These are phyloP conservation scores for Gorgonomyces haynaldii DNA, from an alignment of 192 early-diverging fungal genomes.

Conservation along the genomic window DNA sequence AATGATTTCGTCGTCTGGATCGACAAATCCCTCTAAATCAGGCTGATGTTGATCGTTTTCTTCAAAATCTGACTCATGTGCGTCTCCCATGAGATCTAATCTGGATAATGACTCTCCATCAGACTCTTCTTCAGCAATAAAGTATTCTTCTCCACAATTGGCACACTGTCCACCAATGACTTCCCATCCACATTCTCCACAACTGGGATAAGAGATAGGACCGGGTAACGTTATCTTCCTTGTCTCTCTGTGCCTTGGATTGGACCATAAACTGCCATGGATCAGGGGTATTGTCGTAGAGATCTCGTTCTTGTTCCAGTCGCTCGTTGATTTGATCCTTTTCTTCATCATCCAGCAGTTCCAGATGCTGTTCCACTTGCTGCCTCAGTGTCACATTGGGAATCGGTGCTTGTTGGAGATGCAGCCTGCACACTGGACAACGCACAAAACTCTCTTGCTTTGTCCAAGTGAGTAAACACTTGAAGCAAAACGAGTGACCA, in stretches of 20 bases:
- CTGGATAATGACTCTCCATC: not conserved
- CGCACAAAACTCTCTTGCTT: not conserved
- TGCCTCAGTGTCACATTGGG: not conserved
- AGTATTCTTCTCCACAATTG: not conserved
- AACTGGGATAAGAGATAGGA: not conserved
- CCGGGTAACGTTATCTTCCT: constrained; percentile 3
- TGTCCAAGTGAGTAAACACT: constrained; percentile 1
- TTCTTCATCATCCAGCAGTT: not conserved
- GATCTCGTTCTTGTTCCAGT: not conserved
- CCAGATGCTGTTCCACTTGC: constrained; percentile 1
- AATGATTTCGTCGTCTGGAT: not conserved
- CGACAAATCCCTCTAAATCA: not conserved
- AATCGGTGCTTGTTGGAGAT: not conserved
- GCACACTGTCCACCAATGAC: not conserved
- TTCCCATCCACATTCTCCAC: constrained; percentile 7
- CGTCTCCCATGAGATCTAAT: not conserved
- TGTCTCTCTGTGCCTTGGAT: not conserved
- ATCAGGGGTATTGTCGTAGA: not conserved
- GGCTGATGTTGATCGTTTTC: not conserved
- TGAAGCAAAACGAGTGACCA: constrained; percentile 7
- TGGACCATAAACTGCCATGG: not conserved
- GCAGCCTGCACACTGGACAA: constrained; percentile 2
- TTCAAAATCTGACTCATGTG: not conserved
- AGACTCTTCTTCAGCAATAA: no score
- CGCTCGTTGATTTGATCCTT: not conserved